Percentiles rank a stretch among this genome's conserved stretches.
These are phyloP conservation scores for Porphyrellus cyaneotinctus DNA, from an alignment of 768 basidiomycete genomes.

Conservation along the genomic window DNA sequence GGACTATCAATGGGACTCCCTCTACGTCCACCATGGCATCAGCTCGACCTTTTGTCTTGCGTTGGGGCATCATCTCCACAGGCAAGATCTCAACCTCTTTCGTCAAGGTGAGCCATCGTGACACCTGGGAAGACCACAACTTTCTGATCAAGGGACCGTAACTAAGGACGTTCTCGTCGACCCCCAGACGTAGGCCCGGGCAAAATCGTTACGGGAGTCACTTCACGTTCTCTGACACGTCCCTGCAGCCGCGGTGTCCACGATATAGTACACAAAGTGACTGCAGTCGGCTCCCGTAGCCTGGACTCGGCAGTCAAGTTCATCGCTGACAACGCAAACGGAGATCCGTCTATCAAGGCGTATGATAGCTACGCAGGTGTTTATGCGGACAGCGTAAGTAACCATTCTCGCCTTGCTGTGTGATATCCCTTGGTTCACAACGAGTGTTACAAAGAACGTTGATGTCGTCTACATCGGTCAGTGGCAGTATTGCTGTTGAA, in stretches of 20 bases:
- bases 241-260: constrained; percentile 52
- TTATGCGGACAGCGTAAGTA: constrained; percentile 61
- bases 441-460: constrained; percentile 47
- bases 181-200: constrained; percentile 62
- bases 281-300: constrained; percentile 75
- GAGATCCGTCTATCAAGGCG: constrained; percentile 54
- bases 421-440: constrained; percentile 1
- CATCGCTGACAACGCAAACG: constrained; percentile 48
- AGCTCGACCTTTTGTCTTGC: constrained; percentile 43
- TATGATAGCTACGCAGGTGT: constrained; percentile 75
- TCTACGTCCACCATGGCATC: constrained; percentile 11
- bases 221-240: neutral
- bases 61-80: constrained; percentile 88
- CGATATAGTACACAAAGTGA: constrained; percentile 65
- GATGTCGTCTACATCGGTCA: constrained; percentile 74
- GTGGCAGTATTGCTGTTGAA: constrained; percentile 2
- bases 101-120: constrained; percentile 48
- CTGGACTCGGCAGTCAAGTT: constrained; percentile 67
- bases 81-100: constrained; percentile 68
- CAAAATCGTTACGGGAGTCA: constrained; percentile 9
- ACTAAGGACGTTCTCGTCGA: constrained; percentile 77
- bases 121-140: neutral
- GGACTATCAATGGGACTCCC: too few species aligned
- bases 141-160: constrained; percentile 1
- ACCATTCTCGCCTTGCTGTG: neutral